Base-by-base conservation (phyloP, 2,329 filamentous ascomycete genomes). In the Diaporthe eres region DNA sequence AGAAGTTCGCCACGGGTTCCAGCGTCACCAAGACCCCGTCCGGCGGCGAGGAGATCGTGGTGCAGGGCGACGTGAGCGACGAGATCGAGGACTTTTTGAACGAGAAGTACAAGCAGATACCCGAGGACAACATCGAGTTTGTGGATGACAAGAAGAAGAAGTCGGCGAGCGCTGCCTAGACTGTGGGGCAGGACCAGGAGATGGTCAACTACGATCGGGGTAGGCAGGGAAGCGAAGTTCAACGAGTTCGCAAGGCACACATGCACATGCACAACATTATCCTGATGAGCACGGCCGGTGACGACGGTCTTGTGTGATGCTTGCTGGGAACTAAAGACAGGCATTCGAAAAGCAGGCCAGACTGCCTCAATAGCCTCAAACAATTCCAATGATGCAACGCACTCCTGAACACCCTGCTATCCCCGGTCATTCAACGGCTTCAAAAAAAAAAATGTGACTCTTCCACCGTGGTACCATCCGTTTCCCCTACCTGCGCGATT, bases 141-240 rank as follows among this genome's bases (percentile, higher is more conserved):
- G 91, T 98, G 58, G 96, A 98, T 85, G 96, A 98, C 84, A 98
- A 98, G 91, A 95, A 95, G 88, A 97, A 97, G 91, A 98, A 98
- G 87, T 92, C 89, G 78, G 84, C 81, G 76, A 82, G 68, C 37
- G 81, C 81, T n/a, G 80, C 78, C 34, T 81, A 80, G 4, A 78
- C 75, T 7, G 72, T 51, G 37, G 13, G 4, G 25, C 25, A 12
- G 15, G 15, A 13, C 13, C 5, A 12, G 19, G 37, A 3, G 79
- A 74, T 72, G 74, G 12, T 22, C 22, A 31, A 31, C 5, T 19
- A 55, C n/a, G 39, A 67, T 13, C 12, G 39, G 60, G n/a, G 39
- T 39, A 34, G 34, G 31, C 7, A 8, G 15, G 19, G 4, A 47
- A 55, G 28, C 28, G 49, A 42, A 67, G 63, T 39, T 37, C 28